Conservation (phyloP, 2,329 filamentous ascomycete species). For the Grosmannia serpens region DNA sequence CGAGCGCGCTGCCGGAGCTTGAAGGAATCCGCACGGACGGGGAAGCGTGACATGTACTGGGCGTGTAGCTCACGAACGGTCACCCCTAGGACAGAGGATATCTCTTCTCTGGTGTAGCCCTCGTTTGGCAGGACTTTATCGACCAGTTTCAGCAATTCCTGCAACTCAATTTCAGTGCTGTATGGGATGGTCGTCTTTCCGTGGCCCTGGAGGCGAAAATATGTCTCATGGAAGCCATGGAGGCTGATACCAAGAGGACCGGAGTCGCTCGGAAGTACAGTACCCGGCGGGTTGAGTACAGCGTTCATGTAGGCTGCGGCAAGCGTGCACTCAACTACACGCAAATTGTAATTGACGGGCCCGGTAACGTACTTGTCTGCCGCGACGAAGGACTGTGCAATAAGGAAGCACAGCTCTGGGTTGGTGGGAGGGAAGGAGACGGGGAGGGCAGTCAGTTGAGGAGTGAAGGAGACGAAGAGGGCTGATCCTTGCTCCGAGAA, state of each 20-base stretch:
- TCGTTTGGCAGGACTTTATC: constrained; percentile 63
- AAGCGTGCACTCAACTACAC: constrained; percentile 89
- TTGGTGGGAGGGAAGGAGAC: constrained; percentile 72
- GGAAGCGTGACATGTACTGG: constrained; percentile 77
- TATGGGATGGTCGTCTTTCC: constrained; percentile 20
- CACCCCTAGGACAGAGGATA: constrained; percentile 57
- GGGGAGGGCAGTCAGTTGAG: constrained; percentile 61
- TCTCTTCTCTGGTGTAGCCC: constrained; percentile 81
- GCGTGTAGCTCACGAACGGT: constrained; percentile 60
- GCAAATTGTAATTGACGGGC: constrained; percentile 89
- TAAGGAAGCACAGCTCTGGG: constrained; percentile 80
- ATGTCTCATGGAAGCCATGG: constrained; percentile 75
- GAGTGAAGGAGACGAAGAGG: constrained; percentile 82
- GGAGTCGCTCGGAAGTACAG: constrained; percentile 60
- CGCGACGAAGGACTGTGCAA: constrained; percentile 87
- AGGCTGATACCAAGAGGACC: constrained; percentile 75
- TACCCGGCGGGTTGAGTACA: constrained; percentile 42
- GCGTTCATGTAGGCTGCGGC: constrained; percentile 62
- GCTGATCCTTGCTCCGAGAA: constrained; percentile 80
- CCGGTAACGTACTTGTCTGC: constrained; percentile 93
- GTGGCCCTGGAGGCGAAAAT: constrained; percentile 48
- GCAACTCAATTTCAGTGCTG: constrained; percentile 51
- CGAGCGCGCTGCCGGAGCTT: constrained; percentile 76
- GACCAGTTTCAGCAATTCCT: constrained; percentile 57
- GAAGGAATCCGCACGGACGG: constrained; percentile 78